phyloP scores from a whole-genome alignment of 179 eudicot species.

The Heliamphora pulchella region DNA sequence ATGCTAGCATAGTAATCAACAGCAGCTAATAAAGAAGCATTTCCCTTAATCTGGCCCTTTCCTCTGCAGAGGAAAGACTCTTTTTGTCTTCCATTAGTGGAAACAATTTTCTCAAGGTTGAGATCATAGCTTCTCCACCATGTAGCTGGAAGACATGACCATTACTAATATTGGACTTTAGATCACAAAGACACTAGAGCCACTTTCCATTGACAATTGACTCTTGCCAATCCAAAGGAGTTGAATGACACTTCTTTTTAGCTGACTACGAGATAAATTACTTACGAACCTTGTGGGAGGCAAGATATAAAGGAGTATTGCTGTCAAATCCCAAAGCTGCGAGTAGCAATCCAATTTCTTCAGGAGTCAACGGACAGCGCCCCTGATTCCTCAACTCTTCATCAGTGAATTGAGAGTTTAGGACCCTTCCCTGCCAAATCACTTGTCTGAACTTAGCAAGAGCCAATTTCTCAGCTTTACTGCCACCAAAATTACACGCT shows the following conservation, averaged over 20 bases:
- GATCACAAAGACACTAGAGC: too few species aligned
- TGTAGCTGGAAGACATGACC: slow-evolving; percentile 48
- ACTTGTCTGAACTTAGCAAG: slow-evolving; percentile 79
- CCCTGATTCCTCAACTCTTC: slow-evolving; percentile 90
- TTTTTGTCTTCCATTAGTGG: slow-evolving; percentile 88
- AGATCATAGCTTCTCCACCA: slow-evolving; percentile 82
- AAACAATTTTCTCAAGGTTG: slow-evolving; percentile 58
- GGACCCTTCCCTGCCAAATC: slow-evolving; percentile 91
- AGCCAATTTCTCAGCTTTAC: slow-evolving; percentile 87
- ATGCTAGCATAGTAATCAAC: slow-evolving; percentile 90
- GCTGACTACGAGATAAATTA: background rate
- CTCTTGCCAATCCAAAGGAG: too few species aligned
- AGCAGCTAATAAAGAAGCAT: slow-evolving; percentile 90
- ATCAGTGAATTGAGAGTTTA: slow-evolving; percentile 89
- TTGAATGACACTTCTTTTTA: background rate
- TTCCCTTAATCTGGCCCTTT: slow-evolving; percentile 77
- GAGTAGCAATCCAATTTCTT: slow-evolving; percentile 84
- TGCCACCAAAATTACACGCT: slow-evolving; percentile 97
- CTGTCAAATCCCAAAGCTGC: slow-evolving; percentile 92
- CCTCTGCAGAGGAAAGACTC: slow-evolving; percentile 73
- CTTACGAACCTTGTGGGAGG: slow-evolving; percentile 75
- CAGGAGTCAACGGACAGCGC: slow-evolving; percentile 97
- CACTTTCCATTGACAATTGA: too few species aligned
- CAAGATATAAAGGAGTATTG: slow-evolving; percentile 78
- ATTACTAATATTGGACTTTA: background rate